These are phyloP conservation scores for Blumeriella jaapii DNA, from an alignment of 2,329 filamentous ascomycete genomes.

Conservation along the genomic window DNA sequence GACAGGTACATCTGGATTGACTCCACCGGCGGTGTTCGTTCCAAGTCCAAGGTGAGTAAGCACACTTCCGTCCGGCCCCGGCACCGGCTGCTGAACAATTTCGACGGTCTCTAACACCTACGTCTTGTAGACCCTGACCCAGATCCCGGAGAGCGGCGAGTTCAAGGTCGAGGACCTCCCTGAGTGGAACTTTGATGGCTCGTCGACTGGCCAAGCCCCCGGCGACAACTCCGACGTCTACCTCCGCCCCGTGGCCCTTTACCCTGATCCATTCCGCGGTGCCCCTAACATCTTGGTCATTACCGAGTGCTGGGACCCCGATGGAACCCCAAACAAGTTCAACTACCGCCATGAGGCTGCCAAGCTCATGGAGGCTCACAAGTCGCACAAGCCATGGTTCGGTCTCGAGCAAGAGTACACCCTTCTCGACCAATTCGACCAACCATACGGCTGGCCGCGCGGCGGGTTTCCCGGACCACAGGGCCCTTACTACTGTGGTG, in stretches of 20 bases:
- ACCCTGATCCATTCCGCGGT: slow-evolving; percentile 82
- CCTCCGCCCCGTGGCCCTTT: slow-evolving; percentile 81
- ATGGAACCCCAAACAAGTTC: slow-evolving; percentile 95
- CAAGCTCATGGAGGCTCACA: slow-evolving; percentile 81
- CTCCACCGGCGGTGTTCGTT: slow-evolving; percentile 68
- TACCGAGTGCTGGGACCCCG: slow-evolving; percentile 85
- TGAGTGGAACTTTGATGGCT: slow-evolving; percentile 80
- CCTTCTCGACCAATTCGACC: slow-evolving; percentile 71
- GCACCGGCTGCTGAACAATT: slow-evolving; percentile 1
- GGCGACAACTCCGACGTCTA: slow-evolving; percentile 97
- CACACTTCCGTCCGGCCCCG: slow-evolving; percentile 23
- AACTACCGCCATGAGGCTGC: slow-evolving; percentile 91
- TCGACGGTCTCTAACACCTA: slow-evolving; percentile 7
- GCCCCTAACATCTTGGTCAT: slow-evolving; percentile 90
- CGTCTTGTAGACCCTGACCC: slow-evolving; percentile 46
- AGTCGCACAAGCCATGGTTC: slow-evolving; percentile 84
- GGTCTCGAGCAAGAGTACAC: slow-evolving; percentile 98
- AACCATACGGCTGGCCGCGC: slow-evolving; percentile 86
- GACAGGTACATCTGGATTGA: slow-evolving; percentile 82
- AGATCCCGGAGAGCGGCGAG: slow-evolving; percentile 36
- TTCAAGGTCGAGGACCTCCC: slow-evolving; percentile 50
- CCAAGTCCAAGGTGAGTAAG: slow-evolving; percentile 87
- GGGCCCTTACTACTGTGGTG: slow-evolving; percentile 96
- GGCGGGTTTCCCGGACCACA: slow-evolving; percentile 71
- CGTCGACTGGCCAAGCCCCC: slow-evolving; percentile 82